These are phyloP conservation scores for Hypoxylon sp. DNA, from an alignment of 2,329 filamentous ascomycete species.

Conservation along the genomic window DNA sequence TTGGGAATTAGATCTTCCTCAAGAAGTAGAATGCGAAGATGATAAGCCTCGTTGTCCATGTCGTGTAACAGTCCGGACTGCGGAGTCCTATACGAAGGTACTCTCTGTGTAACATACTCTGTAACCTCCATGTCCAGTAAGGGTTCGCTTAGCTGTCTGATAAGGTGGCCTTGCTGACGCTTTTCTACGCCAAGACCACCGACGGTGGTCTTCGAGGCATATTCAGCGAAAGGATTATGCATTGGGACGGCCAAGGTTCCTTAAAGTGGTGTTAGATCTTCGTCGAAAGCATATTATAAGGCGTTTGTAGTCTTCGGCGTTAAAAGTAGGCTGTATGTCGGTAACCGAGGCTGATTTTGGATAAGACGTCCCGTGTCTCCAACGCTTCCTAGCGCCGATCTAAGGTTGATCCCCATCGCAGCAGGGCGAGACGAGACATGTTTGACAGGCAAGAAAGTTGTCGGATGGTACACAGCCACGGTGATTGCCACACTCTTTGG, in stretches of 20 bases:
- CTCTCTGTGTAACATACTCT: background rate
- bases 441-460: background rate
- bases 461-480: conserved; percentile 14
- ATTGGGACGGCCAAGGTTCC: background rate
- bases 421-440: conserved; percentile 2
- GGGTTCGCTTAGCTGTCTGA: background rate
- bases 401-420: background rate
- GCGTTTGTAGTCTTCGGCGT: background rate
- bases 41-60: background rate
- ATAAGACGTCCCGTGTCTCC: background rate
- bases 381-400: background rate
- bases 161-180: background rate
- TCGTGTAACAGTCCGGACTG: no score
- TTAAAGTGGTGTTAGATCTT: background rate
- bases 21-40: background rate
- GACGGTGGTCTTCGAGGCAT: background rate
- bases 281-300: background rate
- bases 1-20: background rate
- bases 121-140: background rate
- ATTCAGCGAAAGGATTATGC: background rate
- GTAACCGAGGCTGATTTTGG: background rate
- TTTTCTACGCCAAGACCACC: background rate
- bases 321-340: background rate
- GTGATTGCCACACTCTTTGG: background rate
- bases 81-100: background rate